phyloP scores from a whole-genome alignment of 148 eudicot species.

The Silene uniflora region DNA sequence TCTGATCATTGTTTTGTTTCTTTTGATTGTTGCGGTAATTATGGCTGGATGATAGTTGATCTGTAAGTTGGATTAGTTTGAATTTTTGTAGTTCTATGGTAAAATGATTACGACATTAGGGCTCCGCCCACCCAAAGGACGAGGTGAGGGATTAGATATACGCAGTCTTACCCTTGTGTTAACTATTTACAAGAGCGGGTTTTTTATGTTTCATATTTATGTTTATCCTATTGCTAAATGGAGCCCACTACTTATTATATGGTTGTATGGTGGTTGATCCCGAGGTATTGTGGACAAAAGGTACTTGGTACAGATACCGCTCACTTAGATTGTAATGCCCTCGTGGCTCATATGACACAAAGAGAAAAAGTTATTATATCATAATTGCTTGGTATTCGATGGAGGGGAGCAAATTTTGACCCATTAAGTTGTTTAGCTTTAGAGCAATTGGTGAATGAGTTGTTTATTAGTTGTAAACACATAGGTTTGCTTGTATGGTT shows the following conservation, averaged over 20 bases:
- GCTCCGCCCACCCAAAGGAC: neutral
- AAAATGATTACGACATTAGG: neutral
- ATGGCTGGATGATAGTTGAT: neutral
- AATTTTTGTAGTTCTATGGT: no score
- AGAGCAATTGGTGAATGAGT: neutral
- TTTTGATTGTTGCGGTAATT: neutral
- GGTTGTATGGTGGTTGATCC: no score
- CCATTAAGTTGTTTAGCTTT: neutral
- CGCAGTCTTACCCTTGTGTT: neutral
- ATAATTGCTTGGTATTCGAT: neutral
- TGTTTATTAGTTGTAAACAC: neutral
- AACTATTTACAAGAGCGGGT: neutral
- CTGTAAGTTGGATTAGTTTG: neutral
- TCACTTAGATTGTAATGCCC: no score
- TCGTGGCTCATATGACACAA: no score
- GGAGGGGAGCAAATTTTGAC: neutral
- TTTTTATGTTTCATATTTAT: neutral
- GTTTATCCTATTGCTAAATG: neutral
- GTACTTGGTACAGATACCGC: no score
- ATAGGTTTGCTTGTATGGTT: neutral
- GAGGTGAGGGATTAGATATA: neutral
- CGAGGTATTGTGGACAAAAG: no score
- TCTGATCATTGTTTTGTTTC: neutral
- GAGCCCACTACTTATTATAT: no score
- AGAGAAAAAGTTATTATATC: no score